These are phyloP conservation scores for Clarireedia paspali DNA, from an alignment of 2,329 filamentous ascomycete species.

Conservation along the genomic window DNA sequence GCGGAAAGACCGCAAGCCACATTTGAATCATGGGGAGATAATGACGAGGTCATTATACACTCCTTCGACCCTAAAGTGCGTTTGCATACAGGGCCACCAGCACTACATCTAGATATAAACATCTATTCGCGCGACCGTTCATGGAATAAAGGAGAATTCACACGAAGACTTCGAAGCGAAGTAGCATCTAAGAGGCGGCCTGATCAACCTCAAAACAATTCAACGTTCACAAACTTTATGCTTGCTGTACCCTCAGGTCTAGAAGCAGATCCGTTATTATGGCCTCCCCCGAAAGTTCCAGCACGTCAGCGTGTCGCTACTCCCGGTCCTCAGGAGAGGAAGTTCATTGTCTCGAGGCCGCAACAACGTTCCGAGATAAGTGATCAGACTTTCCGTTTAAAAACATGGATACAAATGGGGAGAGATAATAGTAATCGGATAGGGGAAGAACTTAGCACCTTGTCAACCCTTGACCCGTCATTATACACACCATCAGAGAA, in stretches of 20 bases:
- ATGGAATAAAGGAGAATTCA: background rate
- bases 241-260: background rate
- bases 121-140: slow-evolving; percentile 7
- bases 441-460: slow-evolving; percentile 53
- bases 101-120: slow-evolving; percentile 46
- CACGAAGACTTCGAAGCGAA: background rate
- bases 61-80: slow-evolving; percentile 62
- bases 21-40: slow-evolving; percentile 56
- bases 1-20: slow-evolving; percentile 50
- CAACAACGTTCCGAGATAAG: slow-evolving; percentile 51
- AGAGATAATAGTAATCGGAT: slow-evolving; percentile 41
- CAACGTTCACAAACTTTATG: background rate
- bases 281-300: slow-evolving; percentile 70
- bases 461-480: slow-evolving; percentile 60
- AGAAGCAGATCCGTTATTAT: slow-evolving; percentile 37
- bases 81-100: slow-evolving; percentile 67
- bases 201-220: background rate
- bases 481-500: slow-evolving; percentile 73
- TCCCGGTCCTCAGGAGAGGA: background rate
- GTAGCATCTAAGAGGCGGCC: background rate
- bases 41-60: slow-evolving; percentile 61
- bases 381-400: slow-evolving; percentile 63
- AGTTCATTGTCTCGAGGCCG: slow-evolving; percentile 33
- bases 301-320: slow-evolving; percentile 36
- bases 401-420: slow-evolving; percentile 67